These are phyloP conservation scores for Leccinum rimulosum DNA, from an alignment of 768 basidiomycete genomes.

Conservation along the genomic window DNA sequence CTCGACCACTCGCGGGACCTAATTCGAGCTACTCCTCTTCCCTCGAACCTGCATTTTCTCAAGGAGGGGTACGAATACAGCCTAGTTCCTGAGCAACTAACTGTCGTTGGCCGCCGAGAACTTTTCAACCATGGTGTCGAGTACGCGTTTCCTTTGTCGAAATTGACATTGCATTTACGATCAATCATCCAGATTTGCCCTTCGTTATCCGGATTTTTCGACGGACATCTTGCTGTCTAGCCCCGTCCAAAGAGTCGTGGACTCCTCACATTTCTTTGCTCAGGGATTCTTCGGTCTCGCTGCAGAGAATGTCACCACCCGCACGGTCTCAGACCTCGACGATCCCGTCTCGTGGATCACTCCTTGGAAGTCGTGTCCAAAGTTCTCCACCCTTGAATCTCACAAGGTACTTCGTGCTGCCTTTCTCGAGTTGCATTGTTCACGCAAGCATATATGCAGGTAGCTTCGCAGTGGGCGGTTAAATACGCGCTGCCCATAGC, in stretches of 20 bases:
- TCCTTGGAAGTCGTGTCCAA: constrained; percentile 39
- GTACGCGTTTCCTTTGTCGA: constrained; percentile 17
- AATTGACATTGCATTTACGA: neutral
- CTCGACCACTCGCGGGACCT: constrained; percentile 26
- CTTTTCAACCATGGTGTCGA: constrained; percentile 41
- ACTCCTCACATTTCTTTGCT: constrained; percentile 42
- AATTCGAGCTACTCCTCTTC: constrained; percentile 30
- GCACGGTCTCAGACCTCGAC: constrained; percentile 32
- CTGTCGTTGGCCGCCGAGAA: constrained; percentile 35
- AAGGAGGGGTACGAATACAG: constrained; percentile 35
- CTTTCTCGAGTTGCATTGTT: neutral
- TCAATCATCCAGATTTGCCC: constrained; percentile 14
- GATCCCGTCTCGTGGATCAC: constrained; percentile 41
- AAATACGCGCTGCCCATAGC: constrained; percentile 37
- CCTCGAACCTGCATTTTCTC: constrained; percentile 35
- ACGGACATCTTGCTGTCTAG: constrained; percentile 18
- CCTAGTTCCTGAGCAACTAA: constrained; percentile 36
- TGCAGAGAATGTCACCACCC: constrained; percentile 27
- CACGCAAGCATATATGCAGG: constrained; percentile 9
- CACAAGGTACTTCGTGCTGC: constrained; percentile 4
- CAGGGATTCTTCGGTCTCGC: constrained; percentile 37
- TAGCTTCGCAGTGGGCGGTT: constrained; percentile 29
- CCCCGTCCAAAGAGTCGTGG: constrained; percentile 29
- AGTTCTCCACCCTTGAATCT: constrained; percentile 4
- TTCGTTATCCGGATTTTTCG: constrained; percentile 22